phyloP scores from a whole-genome alignment of 2,329 filamentous ascomycete species.

The Alternaria ethzedia region DNA sequence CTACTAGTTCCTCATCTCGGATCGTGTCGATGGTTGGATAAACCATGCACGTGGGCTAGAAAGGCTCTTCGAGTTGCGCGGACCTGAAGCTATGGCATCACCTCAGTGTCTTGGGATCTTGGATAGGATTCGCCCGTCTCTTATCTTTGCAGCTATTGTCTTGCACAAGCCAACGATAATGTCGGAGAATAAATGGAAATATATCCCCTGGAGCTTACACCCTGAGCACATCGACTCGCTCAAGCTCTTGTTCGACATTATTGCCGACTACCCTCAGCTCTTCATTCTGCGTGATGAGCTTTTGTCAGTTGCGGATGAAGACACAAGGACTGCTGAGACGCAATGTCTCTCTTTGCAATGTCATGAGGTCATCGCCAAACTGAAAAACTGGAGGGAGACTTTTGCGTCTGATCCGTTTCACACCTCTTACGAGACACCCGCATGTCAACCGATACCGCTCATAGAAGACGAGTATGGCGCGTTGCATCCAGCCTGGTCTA shows the following conservation, averaged over 20 bases:
- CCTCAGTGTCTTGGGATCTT: background rate
- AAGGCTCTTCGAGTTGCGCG: background rate
- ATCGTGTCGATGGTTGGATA: conserved; percentile 1
- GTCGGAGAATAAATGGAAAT: background rate
- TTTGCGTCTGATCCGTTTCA: background rate
- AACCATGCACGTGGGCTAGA: conserved; percentile 3
- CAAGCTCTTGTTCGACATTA: conserved; percentile 3
- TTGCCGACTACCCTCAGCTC: background rate
- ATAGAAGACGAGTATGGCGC: background rate
- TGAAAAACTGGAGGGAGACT: background rate
- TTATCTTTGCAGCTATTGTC: conserved; percentile 1
- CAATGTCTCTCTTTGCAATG: background rate
- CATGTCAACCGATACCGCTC: background rate
- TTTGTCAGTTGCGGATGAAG: background rate
- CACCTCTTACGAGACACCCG: background rate
- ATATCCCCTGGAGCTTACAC: background rate
- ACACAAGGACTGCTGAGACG: background rate
- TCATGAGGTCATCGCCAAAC: background rate
- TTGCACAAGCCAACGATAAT: conserved; percentile 3
- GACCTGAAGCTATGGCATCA: background rate
- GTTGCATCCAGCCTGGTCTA: background rate
- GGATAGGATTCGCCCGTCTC: background rate
- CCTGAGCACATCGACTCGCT: background rate
- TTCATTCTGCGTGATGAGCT: background rate
- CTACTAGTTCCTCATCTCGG: background rate